Evolutionary conservation across 306 rosid genomes (phyloP).

Genomic region (Senna tora): DNA sequence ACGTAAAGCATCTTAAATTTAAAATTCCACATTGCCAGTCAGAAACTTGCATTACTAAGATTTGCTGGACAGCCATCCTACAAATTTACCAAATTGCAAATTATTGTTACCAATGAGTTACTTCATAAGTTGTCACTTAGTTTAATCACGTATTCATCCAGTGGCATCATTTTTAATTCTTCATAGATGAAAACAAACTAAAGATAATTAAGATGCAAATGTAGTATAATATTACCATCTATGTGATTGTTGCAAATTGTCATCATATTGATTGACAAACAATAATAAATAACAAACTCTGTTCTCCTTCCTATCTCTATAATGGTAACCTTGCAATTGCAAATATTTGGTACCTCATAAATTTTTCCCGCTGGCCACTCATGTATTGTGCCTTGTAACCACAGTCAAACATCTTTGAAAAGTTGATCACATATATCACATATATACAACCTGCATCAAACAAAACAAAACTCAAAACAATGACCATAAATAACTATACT

Average conservation of each 20-base stretch:
- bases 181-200: constrained; percentile 6
- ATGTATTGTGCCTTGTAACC: constrained; percentile 66
- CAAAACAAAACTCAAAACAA: constrained; percentile 27
- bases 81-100: neutral
- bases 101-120: constrained; percentile 3
- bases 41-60: constrained; percentile 12
- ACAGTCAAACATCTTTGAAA: constrained; percentile 69
- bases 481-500: neutral
- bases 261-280: neutral
- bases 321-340: constrained; percentile 27
- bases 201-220: constrained; percentile 3
- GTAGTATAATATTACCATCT: constrained; percentile 5
- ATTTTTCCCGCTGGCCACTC: constrained; percentile 82
- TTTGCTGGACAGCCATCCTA: constrained; percentile 18
- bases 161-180: neutral
- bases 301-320: neutral
- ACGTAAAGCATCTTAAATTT: constrained; percentile 15
- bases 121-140: constrained; percentile 6
- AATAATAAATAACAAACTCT: neutral
- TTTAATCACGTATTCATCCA: constrained; percentile 7
- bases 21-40: constrained; percentile 4
- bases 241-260: constrained; percentile 8
- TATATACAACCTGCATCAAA: constrained; percentile 49
- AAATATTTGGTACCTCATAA: constrained; percentile 61
- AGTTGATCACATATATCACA: constrained; percentile 50